Conservation (phyloP, 257 asterid species). For the Lycium barbarum region DNA sequence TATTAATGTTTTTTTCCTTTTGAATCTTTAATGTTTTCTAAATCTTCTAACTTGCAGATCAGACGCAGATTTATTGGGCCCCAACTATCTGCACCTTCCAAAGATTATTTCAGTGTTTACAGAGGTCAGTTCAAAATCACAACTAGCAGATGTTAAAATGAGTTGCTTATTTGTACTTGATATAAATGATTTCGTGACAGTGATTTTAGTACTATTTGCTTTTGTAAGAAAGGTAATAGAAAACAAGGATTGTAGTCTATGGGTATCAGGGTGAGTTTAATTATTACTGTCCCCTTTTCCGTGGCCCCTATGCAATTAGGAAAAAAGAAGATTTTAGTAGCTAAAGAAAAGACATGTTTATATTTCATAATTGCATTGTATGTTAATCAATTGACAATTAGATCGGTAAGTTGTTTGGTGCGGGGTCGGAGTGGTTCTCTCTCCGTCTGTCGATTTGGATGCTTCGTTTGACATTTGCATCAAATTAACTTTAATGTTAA, state of each 20-base stretch:
- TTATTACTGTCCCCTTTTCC: too few species aligned
- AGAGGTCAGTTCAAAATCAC: slow-evolving; percentile 63
- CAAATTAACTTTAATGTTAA: not conserved
- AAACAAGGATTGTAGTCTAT: not conserved
- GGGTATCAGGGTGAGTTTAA: not conserved
- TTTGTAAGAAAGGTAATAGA: not conserved
- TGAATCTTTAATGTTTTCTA: not conserved
- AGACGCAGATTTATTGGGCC: slow-evolving; percentile 81
- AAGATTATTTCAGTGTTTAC: slow-evolving; percentile 91
- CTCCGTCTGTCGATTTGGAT: not conserved
- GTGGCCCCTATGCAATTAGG: too few species aligned
- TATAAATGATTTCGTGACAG: not conserved
- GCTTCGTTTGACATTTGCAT: not conserved
- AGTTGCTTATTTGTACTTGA: not conserved
- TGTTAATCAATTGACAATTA: not conserved
- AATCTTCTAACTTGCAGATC: slow-evolving; percentile 56
- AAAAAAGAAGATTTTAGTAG: too few species aligned
- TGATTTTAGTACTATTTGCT: not conserved
- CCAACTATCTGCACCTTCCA: slow-evolving; percentile 86
- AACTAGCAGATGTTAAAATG: not conserved
- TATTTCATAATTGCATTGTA: not conserved
- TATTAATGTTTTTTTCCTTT: not conserved
- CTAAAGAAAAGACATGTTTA: too few species aligned
- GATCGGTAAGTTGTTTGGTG: not conserved
- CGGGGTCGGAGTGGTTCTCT: not conserved